Percentiles rank a stretch among this genome's conserved stretches.
These are phyloP conservation scores for Diaporthe citri DNA, from an alignment of 2,329 filamentous ascomycete species.

Conservation along the genomic window DNA sequence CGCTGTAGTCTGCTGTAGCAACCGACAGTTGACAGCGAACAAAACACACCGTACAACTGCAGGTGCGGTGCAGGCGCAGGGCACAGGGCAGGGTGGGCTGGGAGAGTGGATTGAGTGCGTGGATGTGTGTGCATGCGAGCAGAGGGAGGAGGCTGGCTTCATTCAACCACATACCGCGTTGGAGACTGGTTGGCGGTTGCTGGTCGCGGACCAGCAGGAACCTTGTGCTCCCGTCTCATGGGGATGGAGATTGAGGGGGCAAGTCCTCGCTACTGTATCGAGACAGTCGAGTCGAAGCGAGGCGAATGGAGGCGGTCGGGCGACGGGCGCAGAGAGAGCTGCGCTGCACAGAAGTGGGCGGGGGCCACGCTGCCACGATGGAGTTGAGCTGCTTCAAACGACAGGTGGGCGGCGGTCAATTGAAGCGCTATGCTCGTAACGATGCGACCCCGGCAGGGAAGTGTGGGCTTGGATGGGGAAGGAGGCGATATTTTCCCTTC, in stretches of 20 bases:
- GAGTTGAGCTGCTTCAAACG: constrained; percentile 25
- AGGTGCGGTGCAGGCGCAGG: constrained; percentile 18
- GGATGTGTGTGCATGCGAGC: background rate
- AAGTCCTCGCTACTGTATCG: constrained; percentile 3
- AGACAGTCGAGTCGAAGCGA: constrained; percentile 25
- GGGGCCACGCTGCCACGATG: constrained; percentile 34
- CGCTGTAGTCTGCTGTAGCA: constrained; percentile 4
- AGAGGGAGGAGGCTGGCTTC: constrained; percentile 5
- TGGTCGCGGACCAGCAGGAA: constrained; percentile 71
- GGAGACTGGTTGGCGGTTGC: constrained; percentile 64
- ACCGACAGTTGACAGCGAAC: background rate
- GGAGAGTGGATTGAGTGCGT: constrained; percentile 36
- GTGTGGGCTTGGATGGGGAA: constrained; percentile 35
- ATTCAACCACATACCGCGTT: constrained; percentile 60
- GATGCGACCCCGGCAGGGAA: constrained; percentile 32
- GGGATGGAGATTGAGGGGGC: constrained; percentile 43
- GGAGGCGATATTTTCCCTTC: constrained; percentile 28
- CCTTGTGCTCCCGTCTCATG: constrained; percentile 68
- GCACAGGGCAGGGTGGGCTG: constrained; percentile 20
- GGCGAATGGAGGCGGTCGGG: constrained; percentile 28
- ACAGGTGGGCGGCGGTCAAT: constrained; percentile 36
- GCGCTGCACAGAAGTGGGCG: constrained; percentile 20
- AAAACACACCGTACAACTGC: background rate
- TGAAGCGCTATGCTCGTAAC: constrained; percentile 36
- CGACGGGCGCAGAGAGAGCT: background rate